Evolutionary conservation across 495 filamentous ascomycete species (phyloP).

Genomic region (Venustampulla echinocandica): DNA sequence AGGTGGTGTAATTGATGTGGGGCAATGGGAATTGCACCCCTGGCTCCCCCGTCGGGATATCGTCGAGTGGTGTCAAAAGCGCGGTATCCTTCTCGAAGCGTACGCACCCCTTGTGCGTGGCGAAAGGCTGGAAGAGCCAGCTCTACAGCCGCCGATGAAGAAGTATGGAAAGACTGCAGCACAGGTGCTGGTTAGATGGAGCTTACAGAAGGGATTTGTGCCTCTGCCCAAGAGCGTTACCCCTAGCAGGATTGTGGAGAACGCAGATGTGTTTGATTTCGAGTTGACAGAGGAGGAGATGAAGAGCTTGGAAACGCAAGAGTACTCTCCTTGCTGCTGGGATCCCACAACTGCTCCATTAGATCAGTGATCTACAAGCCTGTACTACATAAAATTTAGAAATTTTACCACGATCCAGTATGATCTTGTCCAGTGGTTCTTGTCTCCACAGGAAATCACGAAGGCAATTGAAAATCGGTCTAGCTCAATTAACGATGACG

Average conservation of each 20-base stretch:
- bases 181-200: slow-evolving; percentile 81
- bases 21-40: slow-evolving; percentile 86
- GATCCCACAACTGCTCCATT: slow-evolving; percentile 48
- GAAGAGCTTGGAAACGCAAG: slow-evolving; percentile 39
- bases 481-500: too few species aligned
- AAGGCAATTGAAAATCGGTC: too few species aligned
- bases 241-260: slow-evolving; percentile 59
- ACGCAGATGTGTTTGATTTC: slow-evolving; percentile 74
- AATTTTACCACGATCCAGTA: too few species aligned
- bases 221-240: slow-evolving; percentile 73
- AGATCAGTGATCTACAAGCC: slow-evolving; percentile 14
- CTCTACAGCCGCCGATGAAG: slow-evolving; percentile 49
- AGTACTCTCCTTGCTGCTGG: slow-evolving; percentile 64
- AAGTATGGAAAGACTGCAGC: slow-evolving; percentile 67
- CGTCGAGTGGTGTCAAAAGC: slow-evolving; percentile 60
- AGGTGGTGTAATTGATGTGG: slow-evolving; percentile 70
- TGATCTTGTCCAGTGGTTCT: too few species aligned
- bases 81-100: slow-evolving; percentile 66
- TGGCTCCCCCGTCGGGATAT: slow-evolving; percentile 76
- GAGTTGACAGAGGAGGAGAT: slow-evolving; percentile 58
- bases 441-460: too few species aligned
- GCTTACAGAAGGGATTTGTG: slow-evolving; percentile 69
- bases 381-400: too few species aligned
- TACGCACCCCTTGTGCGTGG: slow-evolving; percentile 72
- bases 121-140: slow-evolving; percentile 54